phyloP scores from a whole-genome alignment of 2,329 filamentous ascomycete species.

The Aspergillus proliferans region DNA sequence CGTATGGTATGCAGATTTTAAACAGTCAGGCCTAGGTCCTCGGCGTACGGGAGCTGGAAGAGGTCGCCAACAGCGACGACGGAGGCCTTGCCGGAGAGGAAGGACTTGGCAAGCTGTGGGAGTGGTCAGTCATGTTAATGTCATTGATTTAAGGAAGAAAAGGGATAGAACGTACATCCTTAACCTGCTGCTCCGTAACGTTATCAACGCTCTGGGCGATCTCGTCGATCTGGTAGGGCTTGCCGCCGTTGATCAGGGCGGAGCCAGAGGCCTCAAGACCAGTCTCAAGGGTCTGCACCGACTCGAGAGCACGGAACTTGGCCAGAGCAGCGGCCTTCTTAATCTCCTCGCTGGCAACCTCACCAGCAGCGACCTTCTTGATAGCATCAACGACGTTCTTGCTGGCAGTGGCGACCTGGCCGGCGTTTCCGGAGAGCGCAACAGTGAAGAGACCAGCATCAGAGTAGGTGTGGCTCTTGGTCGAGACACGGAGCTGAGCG shows the following conservation, averaged over 20 bases:
- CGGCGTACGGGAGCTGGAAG: constrained; percentile 81
- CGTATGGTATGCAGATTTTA: constrained; percentile 51
- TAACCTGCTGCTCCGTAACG: constrained; percentile 77
- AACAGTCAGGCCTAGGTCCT: constrained; percentile 89
- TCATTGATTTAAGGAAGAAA: not conserved
- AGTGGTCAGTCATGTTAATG: constrained; percentile 19
- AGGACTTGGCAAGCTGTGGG: constrained; percentile 72
- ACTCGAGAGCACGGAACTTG: constrained; percentile 85
- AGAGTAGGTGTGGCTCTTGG: constrained; percentile 79
- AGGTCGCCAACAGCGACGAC: constrained; percentile 89
- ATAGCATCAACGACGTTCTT: constrained; percentile 72
- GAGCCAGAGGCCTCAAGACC: constrained; percentile 79
- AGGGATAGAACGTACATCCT: constrained; percentile 59
- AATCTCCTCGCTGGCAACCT: constrained; percentile 75
- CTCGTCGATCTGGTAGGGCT: constrained; percentile 77
- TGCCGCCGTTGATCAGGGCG: constrained; percentile 72
- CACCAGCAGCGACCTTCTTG: constrained; percentile 70
- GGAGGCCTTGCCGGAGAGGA: constrained; percentile 81
- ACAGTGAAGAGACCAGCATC: constrained; percentile 87
- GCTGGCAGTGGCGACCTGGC: constrained; percentile 66
- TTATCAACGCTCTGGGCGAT: constrained; percentile 71
- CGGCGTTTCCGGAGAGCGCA: constrained; percentile 68
- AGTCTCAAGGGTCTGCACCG: constrained; percentile 68
- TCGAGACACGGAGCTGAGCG: constrained; percentile 62
- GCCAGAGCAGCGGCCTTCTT: constrained; percentile 87